A percentile compares a stretch with the other conserved stretches of the same genome.
Evolutionary conservation across 2,329 filamentous ascomycete species (phyloP).

Genomic region (Rhynchosporium agropyri): DNA sequence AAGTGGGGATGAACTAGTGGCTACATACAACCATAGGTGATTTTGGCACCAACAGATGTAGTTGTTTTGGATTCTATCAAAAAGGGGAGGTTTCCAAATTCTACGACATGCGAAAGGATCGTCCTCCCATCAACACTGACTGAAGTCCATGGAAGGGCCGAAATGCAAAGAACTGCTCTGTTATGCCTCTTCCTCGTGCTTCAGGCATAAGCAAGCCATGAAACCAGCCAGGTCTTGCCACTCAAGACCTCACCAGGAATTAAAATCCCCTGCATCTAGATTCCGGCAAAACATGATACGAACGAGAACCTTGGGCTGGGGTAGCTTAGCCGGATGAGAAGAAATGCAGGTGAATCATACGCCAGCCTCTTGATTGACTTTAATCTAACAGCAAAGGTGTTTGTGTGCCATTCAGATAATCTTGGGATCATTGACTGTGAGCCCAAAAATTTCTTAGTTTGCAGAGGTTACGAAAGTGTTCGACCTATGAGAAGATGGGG

Average conservation of each 20-base stretch:
- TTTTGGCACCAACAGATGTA: too few species aligned
- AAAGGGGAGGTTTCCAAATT: background rate
- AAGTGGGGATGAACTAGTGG: conserved; percentile 4
- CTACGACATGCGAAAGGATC: background rate
- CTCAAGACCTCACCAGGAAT: conserved; percentile 4
- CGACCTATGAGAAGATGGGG: background rate
- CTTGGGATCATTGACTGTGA: background rate
- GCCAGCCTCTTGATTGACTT: conserved; percentile 20
- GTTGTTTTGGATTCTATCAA: too few species aligned
- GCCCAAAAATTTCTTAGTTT: too few species aligned
- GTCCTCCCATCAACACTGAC: background rate
- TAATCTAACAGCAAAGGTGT: conserved; percentile 15
- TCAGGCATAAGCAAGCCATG: background rate
- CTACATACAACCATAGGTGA: too few species aligned
- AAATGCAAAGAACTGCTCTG: background rate
- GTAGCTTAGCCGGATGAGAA: conserved; percentile 6
- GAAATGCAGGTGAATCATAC: conserved; percentile 6
- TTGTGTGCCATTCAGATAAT: conserved; percentile 2
- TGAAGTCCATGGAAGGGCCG: background rate
- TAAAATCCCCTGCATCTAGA: conserved; percentile 3
- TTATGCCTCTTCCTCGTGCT: background rate
- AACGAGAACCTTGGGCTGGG: background rate
- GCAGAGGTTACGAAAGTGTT: background rate
- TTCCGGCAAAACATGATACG: conserved; percentile 11
- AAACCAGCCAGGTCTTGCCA: background rate